Evolutionary conservation across 768 basidiomycete genomes (phyloP).

Genomic region (Gloeophyllum trabeum): DNA sequence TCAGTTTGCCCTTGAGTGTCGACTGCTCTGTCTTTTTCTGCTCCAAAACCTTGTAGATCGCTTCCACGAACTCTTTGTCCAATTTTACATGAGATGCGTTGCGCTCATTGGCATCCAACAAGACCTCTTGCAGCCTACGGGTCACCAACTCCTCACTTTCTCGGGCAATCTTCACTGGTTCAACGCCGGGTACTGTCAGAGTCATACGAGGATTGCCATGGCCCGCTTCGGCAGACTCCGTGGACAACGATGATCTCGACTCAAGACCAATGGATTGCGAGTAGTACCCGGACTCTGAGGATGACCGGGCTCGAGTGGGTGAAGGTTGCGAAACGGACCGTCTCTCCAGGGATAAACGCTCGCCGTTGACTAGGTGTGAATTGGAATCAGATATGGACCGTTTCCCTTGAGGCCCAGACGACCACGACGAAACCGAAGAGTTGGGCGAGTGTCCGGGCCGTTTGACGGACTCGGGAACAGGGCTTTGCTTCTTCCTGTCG

Average conservation of each 20-base stretch:
- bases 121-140: conserved; percentile 45
- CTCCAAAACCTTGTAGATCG: conserved; percentile 56
- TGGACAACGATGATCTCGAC: no score
- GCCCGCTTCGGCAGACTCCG: no score
- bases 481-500: no score
- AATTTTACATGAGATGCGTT: conserved; percentile 53
- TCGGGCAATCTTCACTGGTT: conserved; percentile 21
- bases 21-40: conserved; percentile 46
- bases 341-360: no score
- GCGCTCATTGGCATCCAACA: conserved; percentile 48
- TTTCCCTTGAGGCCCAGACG: not conserved
- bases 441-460: not conserved
- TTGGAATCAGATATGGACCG: not conserved
- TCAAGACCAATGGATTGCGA: not conserved
- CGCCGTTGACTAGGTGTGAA: no score
- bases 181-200: conserved; percentile 30
- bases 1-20: conserved; percentile 66
- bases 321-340: not conserved
- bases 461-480: no score
- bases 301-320: not conserved
- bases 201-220: no score
- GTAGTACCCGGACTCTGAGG: not conserved
- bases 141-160: conserved; percentile 37
- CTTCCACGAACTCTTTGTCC: conserved; percentile 64
- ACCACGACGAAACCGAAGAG: not conserved